These are phyloP conservation scores for Smallanthus sonchifolius DNA, from an alignment of 129 eudicot genomes.

Conservation along the genomic window DNA sequence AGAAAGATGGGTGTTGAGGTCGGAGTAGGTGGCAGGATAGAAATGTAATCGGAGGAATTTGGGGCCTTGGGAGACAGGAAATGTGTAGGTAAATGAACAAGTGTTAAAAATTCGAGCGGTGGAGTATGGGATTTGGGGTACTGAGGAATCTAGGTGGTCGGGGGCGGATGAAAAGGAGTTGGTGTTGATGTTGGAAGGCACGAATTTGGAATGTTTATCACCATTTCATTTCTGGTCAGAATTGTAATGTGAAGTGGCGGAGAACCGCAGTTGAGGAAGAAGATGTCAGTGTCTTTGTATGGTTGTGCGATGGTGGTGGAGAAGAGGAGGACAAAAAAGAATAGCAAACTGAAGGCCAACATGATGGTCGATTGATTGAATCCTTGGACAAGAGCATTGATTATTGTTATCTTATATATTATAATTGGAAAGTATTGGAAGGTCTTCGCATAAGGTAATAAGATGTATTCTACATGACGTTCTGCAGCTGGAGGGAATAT, in stretches of 20 bases:
- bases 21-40: constrained; percentile 26
- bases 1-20: constrained; percentile 14
- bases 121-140: neutral
- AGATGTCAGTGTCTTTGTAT: neutral
- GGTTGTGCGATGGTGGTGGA: neutral
- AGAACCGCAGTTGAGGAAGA: neutral
- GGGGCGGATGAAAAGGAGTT: neutral
- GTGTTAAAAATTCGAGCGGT: neutral
- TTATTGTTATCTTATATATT: too few relatives aligned
- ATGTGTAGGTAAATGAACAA: neutral
- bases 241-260: neutral
- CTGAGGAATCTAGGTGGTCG: neutral
- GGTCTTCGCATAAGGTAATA: too few relatives aligned
- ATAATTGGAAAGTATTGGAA: too few relatives aligned
- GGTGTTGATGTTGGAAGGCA: constrained; percentile 1
- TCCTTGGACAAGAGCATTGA: neutral
- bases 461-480: too few relatives aligned
- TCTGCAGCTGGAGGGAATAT: too few relatives aligned
- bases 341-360: neutral
- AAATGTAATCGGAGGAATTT: neutral
- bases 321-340: neutral
- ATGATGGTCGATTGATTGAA: neutral
- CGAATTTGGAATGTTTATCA: constrained; percentile 16
- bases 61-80: neutral
- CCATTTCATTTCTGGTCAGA: constrained; percentile 15